Base-by-base conservation (phyloP, 148 eudicot genomes). In the Suaeda aralocaspica region DNA sequence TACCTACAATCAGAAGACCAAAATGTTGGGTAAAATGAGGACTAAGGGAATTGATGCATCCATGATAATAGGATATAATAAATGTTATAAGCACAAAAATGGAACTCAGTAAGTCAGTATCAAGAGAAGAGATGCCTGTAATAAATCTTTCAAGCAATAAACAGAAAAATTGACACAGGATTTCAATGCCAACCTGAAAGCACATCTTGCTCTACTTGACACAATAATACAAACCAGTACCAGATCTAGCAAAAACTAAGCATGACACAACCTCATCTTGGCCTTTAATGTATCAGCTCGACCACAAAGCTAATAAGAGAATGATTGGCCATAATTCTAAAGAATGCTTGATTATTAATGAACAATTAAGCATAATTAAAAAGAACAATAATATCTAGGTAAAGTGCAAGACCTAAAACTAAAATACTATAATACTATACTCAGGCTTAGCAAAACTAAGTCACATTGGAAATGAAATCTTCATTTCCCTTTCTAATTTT, bases 1-100 rank as follows among this genome's bases (percentile, higher is more conserved):
- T 80, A 70, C 88, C 96, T 85, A 77, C 80, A 49, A 77, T 70
- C 45, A 72, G 46, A 50, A 45, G 22, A 30, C 7, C 44, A 61
- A 13, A 7, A 5, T 19, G 29, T 34, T 52, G 5, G 18, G 45
- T 61, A 29, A 60, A 49, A 18, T 31, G 39, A 66, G 33, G 46
- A 44, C 49, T 57, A 50, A 50, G 11, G 34, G 34, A 28, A 28
- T 16, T 21, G 39, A 19, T 22, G 68, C 26, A 51, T 39, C 22
- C 14, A 33, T 39, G 52, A 28, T 58, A 12, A 41, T 0, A 13
- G 0, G 44, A 39, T 56, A 9, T 18, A 61, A 42, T 2, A 60
- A 7, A 67, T 18, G 45, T n/a, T 39, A 9, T 22, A 69, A 39
- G 31, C 24, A 16, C 61, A 66, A 14, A 63, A 19, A 42, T 6